Percentiles rank a stretch among this genome's conserved stretches.
phyloP scores from a whole-genome alignment of 345 rosid species.

The Noccaea bulbosa region DNA sequence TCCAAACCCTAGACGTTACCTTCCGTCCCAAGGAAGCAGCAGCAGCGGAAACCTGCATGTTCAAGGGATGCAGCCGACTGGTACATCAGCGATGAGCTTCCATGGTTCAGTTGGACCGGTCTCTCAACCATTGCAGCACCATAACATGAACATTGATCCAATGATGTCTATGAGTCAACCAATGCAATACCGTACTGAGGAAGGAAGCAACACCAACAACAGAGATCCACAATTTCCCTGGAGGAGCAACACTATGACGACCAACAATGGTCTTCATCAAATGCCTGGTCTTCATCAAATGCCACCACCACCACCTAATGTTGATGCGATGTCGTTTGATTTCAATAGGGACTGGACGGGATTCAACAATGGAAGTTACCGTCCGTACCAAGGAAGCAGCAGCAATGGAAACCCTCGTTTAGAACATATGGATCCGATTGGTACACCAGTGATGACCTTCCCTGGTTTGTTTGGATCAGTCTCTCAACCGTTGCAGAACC shows the following conservation, averaged over 20 bases:
- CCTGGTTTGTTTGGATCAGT: not conserved
- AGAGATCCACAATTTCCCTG: not conserved
- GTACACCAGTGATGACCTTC: not conserved
- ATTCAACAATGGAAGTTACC: not conserved
- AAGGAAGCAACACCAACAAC: not conserved
- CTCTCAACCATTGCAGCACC: slow-evolving; percentile 1
- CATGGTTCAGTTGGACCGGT: not conserved
- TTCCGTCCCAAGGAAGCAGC: slow-evolving; percentile 6
- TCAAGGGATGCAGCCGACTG: slow-evolving; percentile 6
- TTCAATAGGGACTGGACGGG: not conserved
- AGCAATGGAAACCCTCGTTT: slow-evolving; percentile 19
- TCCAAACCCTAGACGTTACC: not conserved
- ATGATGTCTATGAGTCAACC: not conserved
- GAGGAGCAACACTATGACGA: not conserved
- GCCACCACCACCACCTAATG: slow-evolving; percentile 3
- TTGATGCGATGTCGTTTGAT: not conserved
- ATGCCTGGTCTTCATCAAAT: slow-evolving; percentile 2
- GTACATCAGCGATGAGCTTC: not conserved
- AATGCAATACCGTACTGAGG: not conserved
- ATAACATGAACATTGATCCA: not conserved
- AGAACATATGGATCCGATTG: slow-evolving; percentile 10
- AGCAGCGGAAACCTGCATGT: slow-evolving; percentile 16
- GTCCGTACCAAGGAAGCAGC: slow-evolving; percentile 17
- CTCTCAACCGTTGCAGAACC: slow-evolving; percentile 2
- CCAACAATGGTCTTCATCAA: not conserved